phyloP scores from a whole-genome alignment of 495 filamentous ascomycete species.

The Daldinia bambusicola region DNA sequence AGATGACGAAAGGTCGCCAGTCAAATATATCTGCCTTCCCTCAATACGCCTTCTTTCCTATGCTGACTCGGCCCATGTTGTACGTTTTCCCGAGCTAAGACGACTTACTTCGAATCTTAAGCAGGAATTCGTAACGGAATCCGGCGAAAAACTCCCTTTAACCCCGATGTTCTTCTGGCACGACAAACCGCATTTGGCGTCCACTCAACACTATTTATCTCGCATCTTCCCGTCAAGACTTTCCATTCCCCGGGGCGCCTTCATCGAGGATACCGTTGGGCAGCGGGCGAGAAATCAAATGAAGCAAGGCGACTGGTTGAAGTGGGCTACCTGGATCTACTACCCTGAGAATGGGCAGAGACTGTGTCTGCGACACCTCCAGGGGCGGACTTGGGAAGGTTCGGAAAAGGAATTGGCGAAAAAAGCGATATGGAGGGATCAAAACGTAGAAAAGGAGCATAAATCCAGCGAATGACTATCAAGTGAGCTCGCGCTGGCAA shows the following conservation, averaged over 20 bases:
- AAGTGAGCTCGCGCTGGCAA: neutral
- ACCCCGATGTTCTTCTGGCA: conserved; percentile 64
- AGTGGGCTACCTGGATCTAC: conserved; percentile 62
- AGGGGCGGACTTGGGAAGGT: conserved; percentile 57
- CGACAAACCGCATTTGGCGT: conserved; percentile 60
- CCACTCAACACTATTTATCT: conserved; percentile 55
- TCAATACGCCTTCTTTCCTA: conserved; percentile 58
- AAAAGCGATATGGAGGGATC: conserved; percentile 35
- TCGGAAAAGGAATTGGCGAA: conserved; percentile 44
- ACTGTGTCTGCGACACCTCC: conserved; percentile 55
- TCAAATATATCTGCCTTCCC: conserved; percentile 56
- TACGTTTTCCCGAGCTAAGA: conserved; percentile 50
- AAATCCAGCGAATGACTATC: no score
- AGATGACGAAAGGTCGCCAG: conserved; percentile 32
- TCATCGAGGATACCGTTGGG: conserved; percentile 60
- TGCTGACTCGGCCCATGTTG: conserved; percentile 54
- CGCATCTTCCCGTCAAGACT: conserved; percentile 55
- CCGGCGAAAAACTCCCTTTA: conserved; percentile 48
- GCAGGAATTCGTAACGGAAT: conserved; percentile 46
- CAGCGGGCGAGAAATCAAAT: conserved; percentile 59
- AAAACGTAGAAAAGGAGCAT: conserved; percentile 5
- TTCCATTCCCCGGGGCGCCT: conserved; percentile 54
- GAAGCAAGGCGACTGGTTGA: conserved; percentile 57
- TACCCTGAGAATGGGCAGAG: conserved; percentile 55
- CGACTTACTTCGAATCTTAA: conserved; percentile 52